Evolutionary conservation across 2,329 filamentous ascomycete species (phyloP).

Genomic region (Sporothrix brasiliensis): DNA sequence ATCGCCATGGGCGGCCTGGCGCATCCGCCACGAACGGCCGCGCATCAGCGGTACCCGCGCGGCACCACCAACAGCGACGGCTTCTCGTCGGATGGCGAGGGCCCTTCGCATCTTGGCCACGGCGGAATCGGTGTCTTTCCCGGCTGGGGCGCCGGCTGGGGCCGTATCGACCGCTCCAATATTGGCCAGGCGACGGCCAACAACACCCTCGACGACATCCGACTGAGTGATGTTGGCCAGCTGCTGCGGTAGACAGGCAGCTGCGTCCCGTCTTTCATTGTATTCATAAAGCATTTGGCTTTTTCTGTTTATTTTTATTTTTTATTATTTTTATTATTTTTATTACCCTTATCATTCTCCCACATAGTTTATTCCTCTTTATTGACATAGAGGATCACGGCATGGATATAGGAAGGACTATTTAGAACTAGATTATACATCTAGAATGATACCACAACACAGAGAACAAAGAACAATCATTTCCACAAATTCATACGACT

Average conservation of each 20-base stretch:
- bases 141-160: constrained; percentile 48
- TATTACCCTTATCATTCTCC: too few species aligned
- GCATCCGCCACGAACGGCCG: background rate
- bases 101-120: background rate
- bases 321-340: too few species aligned
- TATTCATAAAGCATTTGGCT: too few species aligned
- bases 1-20: constrained; percentile 1
- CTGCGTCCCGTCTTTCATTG: too few species aligned
- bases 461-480: background rate
- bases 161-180: constrained; percentile 43
- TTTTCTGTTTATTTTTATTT: background rate
- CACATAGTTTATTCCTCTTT: too few species aligned
- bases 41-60: background rate
- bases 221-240: constrained; percentile 46
- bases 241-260: constrained; percentile 38
- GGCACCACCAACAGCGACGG: background rate
- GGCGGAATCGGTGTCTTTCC: constrained; percentile 40
- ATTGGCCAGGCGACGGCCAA: constrained; percentile 35
- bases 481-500: background rate
- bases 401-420: background rate
- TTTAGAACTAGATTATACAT: constrained; percentile 9
- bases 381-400: background rate
- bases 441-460: background rate
- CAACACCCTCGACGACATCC: constrained; percentile 43
- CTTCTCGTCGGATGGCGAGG: background rate